phyloP scores from a whole-genome alignment of 2,329 filamentous ascomycete species.

The Aspergillus sp. region DNA sequence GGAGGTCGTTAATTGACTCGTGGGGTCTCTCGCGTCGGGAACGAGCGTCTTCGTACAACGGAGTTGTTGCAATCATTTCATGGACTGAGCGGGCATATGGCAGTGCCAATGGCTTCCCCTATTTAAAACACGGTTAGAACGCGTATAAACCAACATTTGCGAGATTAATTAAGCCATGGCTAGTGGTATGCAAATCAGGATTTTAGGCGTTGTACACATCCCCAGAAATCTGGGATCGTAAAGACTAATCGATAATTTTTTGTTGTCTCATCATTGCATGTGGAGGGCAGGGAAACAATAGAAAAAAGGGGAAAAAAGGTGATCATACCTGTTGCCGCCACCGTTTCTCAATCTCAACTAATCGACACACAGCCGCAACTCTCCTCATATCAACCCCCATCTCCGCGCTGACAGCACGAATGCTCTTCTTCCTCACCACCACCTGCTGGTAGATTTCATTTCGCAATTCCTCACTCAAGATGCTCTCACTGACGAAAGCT shows the following conservation, averaged over 20 bases:
- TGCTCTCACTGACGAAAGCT: constrained; percentile 67
- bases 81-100: constrained; percentile 76
- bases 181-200: constrained; percentile 22
- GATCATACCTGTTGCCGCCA: constrained; percentile 71
- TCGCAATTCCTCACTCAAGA: constrained; percentile 71
- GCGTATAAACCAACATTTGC: not conserved
- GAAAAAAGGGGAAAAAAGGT: constrained; percentile 2
- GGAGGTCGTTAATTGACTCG: constrained; percentile 65
- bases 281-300: constrained; percentile 1
- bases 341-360: constrained; percentile 82
- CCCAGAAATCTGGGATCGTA: constrained; percentile 67
- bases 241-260: constrained; percentile 98
- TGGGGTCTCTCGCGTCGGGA: constrained; percentile 46
- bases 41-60: constrained; percentile 34
- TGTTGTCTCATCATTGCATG: constrained; percentile 64
- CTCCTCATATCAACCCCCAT: constrained; percentile 78
- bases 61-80: constrained; percentile 75
- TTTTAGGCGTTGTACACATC: constrained; percentile 62
- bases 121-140: not conserved
- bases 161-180: not conserved
- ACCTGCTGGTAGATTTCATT: constrained; percentile 73
- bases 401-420: constrained; percentile 75
- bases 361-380: constrained; percentile 78
- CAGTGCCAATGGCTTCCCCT: constrained; percentile 71
- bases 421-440: constrained; percentile 62